Conservation (phyloP, 805 yeast genomes). For the Wickerhamomyces bovis region DNA sequence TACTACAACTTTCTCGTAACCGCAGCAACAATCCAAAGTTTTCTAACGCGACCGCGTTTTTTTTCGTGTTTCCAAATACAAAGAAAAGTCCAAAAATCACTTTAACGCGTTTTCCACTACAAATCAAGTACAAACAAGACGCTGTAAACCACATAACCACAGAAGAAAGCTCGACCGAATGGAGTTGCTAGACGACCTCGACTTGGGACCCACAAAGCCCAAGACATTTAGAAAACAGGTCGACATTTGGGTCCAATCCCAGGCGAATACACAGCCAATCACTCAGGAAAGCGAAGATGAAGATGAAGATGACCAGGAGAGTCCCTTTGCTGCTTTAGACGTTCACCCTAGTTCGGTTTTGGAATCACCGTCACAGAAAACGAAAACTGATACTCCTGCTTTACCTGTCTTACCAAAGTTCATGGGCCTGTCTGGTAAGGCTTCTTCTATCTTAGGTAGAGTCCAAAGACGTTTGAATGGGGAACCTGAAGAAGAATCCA, state of each 20-base stretch:
- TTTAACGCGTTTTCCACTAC: neutral
- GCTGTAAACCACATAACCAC: neutral
- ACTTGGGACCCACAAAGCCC: constrained; percentile 10
- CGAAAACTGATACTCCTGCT: neutral
- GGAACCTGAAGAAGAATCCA: neutral
- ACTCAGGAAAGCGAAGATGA: constrained; percentile 1
- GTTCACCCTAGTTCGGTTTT: neutral
- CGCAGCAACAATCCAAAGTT: neutral
- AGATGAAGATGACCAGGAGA: neutral
- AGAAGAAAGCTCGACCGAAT: constrained; percentile 3
- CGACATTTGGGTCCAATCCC: constrained; percentile 2
- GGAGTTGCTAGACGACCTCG: constrained; percentile 21
- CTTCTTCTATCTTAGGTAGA: constrained; percentile 8
- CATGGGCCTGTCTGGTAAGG: constrained; percentile 1
- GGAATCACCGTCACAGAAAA: too few relatives aligned
- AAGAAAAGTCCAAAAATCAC: too few relatives aligned
- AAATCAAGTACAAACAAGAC: neutral
- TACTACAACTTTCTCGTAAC: neutral
- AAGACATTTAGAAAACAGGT: constrained; percentile 19
- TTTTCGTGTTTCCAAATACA: neutral
- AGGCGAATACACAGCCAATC: constrained; percentile 1
- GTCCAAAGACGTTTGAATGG: constrained; percentile 17
- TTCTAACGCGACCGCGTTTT: neutral
- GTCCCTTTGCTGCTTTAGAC: neutral
- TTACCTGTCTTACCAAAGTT: neutral